Base-by-base conservation (phyloP, 805 yeast genomes). In the Candida nitratophila region DNA sequence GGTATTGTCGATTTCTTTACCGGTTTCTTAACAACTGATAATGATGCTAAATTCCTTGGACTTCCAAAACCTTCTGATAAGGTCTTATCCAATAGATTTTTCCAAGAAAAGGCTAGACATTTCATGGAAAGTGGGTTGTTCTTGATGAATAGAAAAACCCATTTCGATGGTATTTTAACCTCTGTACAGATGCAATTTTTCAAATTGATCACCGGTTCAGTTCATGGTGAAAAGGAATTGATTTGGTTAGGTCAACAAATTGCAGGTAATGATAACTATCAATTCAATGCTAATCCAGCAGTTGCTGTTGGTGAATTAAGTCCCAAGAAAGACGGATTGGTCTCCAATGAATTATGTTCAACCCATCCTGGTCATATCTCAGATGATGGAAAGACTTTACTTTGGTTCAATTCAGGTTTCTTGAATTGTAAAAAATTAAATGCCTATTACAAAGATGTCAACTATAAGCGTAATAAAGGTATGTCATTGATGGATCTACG, bases 201-300 rank as follows among this genome's bases (percentile, higher is more conserved):
- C 57, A 61, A 60, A 43, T 58, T 73, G 22, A 65, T 72, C 21
- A 60, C 69, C 1, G 68, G 74, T 1, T 73, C 81, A 17, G 71
- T 83, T 10, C 84, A 85, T 71, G 95, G 95, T 34, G 95, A 85
- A 50, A 85, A 85, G 52, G 93, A 85, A 56, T 65, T 84, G 50
- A 79, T 83, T 53, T 83, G 91, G 91, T 56, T 85, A 30, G 86
- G 86, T 2, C 76, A 79, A 58, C 69, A 74, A 38, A 64, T 74
- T 34, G 68, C 74, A 37, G 81, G 86, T 12, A 79, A 79, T 51
- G 74, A 72, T 44, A 57, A 63, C 19, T 79, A 77, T 50, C 61
- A 57, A 26, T 73, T 81, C 56, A 81, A 79, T 52, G 45, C 60
- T 7, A 59, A 68, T 50, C 66, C 74, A n/a, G 84, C 84, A 0